Percentiles rank a stretch among this genome's conserved stretches.
These are phyloP conservation scores for Thelephora aurantiotincta DNA, from an alignment of 768 basidiomycete species.

Conservation along the genomic window DNA sequence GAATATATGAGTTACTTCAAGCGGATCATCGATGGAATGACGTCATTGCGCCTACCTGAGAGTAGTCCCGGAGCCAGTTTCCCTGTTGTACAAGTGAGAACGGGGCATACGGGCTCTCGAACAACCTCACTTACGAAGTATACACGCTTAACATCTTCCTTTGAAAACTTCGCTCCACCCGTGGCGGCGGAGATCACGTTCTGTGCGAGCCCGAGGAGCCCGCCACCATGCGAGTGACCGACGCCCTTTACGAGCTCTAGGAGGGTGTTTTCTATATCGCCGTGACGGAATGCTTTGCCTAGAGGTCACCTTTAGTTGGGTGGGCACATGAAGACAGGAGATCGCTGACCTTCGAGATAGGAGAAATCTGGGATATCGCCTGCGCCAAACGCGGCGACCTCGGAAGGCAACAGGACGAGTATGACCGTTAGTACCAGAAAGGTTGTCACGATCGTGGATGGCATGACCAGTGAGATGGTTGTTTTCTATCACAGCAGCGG, in stretches of 20 bases:
- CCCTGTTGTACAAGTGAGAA: slow-evolving; percentile 22
- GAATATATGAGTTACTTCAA: slow-evolving; percentile 2
- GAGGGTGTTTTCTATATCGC: slow-evolving; percentile 62
- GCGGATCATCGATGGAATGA: not conserved
- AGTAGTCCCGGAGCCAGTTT: slow-evolving; percentile 62
- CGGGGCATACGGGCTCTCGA: not conserved
- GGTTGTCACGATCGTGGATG: slow-evolving; percentile 8
- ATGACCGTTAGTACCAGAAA: slow-evolving; percentile 14
- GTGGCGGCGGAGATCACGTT: slow-evolving; percentile 29
- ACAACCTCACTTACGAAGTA: slow-evolving; percentile 33
- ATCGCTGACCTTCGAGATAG: slow-evolving; percentile 39
- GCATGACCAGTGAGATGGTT: no score
- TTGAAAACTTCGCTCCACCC: slow-evolving; percentile 45
- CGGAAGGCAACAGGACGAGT: slow-evolving; percentile 27
- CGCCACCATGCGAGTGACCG: slow-evolving; percentile 26
- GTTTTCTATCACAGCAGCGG: no score
- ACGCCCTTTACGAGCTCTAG: slow-evolving; percentile 42
- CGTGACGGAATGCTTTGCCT: slow-evolving; percentile 67
- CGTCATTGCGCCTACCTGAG: slow-evolving; percentile 25
- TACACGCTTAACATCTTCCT: slow-evolving; percentile 52
- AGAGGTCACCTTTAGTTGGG: slow-evolving; percentile 1
- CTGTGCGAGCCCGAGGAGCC: slow-evolving; percentile 37
- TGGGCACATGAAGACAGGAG: slow-evolving; percentile 1
- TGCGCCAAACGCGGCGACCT: slow-evolving; percentile 40
- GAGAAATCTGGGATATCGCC: slow-evolving; percentile 64